Base-by-base conservation (phyloP, 176 grass and related monocot genomes). In the Bromus sterilis region DNA sequence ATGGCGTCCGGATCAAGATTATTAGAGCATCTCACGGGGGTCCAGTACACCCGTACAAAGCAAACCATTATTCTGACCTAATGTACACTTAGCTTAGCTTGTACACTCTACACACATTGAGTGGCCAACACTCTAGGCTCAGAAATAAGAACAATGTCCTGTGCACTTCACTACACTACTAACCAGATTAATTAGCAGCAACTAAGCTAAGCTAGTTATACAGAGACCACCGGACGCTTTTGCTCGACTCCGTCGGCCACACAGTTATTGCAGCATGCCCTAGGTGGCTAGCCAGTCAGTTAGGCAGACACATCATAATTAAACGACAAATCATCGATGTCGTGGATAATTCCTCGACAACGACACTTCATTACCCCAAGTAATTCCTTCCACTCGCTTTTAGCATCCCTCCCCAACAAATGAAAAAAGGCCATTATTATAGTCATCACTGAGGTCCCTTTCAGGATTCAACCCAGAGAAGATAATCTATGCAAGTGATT, bases 261-360 rank as follows among this genome's bases (percentile, higher is more conserved):
- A 18, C 11, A 29, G 34, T 66, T 84, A 83, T 74, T 79, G 80
- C 34, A 51, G 21, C 3, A 12, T 15, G 12, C 0, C 81, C 67
- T 41, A 71, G 37, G 37, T 81, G 87, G 63, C 53, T 55, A 66
- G n/a, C n/a, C n/a, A n/a, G n/a, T n/a, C n/a, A n/a, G n/a, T n/a
- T n/a, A n/a, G 29, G 2, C 18, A 53, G 76, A 80, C 57, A 31
- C 71, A 56, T 77, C 71, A 56, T 77, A 72, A 85, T 44, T 77
- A 81, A 18, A 16, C 73, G 73, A 66, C 80, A 65, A 73, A 78
- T 7, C 23, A 29, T 37, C n/a, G n/a, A n/a, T 65, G 40, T 2
- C 34, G 24, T 28, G 1, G 74, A 61, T 26, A 72, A 78, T 43
- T 69, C 30, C 63, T 35, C 40, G 12, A 70, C 1, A 87, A 6